Evolutionary conservation across 2,329 filamentous ascomycete genomes (phyloP), one percentile per base, ranked within the genome.

Genomic region (Bipolaris gigantea): DNA sequence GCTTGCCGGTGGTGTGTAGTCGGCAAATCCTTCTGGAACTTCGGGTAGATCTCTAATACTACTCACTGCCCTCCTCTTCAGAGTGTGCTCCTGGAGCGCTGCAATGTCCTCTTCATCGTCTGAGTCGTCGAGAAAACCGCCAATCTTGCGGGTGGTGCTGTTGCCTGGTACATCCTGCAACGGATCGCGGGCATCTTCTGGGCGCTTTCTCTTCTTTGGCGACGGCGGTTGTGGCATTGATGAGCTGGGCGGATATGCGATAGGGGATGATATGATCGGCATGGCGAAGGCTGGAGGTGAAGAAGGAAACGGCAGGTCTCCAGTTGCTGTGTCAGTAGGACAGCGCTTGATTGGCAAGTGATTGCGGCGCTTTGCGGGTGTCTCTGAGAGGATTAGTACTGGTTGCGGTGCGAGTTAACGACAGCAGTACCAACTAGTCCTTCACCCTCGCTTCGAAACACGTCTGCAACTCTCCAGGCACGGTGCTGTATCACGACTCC

Each of bases 231-330:
- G 59, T 13, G 72, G 71, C 25, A 65, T 53, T 4, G 74, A 73
- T 2, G 83, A 83, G 64, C 78, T 84, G 6, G 77, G 72, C 2
- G 84, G 83, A 55, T 84, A 84, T 23, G 77, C 67, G 18, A 85
- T 73, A 2, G 85, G 83, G 13, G 86, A 86, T 6, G 86, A 87
- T 35, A 82, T 78, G 34, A 81, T 78, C 23, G 83, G 75, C 85
- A 89, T 88, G 50, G 81, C 82, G 79, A 80, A 66, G 63, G 61
- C 68, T n/a, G 81, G 84, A 35, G 78, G 76, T 25, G 78, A 80
- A 1, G 76, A 78, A 11, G 72, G 69, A 10, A 68, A 53, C 3
- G 33, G 45, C 4, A 19, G 18, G 5, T 18, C 50, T 34, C 61
- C 44, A 49, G 57, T 53, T 50, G 61, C 57, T 53, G 55, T 61